Evolutionary conservation across 768 basidiomycete genomes (phyloP).

Genomic region (Tricholoma sp.): DNA sequence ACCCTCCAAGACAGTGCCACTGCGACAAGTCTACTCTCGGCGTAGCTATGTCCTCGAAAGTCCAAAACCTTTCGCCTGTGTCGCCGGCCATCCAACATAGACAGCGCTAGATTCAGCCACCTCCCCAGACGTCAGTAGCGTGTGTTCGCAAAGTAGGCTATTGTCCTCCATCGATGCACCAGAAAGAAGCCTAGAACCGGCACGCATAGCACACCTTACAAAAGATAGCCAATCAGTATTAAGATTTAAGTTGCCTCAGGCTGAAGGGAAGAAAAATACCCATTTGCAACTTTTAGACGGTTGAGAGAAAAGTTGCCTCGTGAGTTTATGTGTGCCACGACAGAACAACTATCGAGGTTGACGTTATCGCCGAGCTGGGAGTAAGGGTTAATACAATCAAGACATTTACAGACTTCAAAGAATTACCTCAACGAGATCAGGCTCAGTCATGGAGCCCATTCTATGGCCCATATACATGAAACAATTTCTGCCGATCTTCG

Average conservation of each 20-base stretch:
- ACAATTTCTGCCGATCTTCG: conserved; percentile 39
- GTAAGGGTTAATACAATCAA: not conserved
- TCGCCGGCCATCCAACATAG: conserved; percentile 43
- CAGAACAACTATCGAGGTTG: conserved; percentile 40
- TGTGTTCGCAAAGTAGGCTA: conserved; percentile 45
- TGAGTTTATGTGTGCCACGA: conserved; percentile 45
- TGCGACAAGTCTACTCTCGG: not conserved
- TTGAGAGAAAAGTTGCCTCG: conserved; percentile 41
- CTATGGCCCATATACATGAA: conserved; percentile 36
- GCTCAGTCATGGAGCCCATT: conserved; percentile 41
- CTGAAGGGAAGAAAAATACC: conserved; percentile 16
- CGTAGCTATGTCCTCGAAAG: not conserved
- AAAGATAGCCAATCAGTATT: not conserved
- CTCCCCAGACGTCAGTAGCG: conserved; percentile 42
- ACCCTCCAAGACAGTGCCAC: no score
- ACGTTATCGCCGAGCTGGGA: conserved; percentile 37
- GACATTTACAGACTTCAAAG: not conserved
- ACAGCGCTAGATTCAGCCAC: conserved; percentile 34
- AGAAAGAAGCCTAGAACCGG: conserved; percentile 41
- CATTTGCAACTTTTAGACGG: conserved; percentile 34
- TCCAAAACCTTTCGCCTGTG: not conserved
- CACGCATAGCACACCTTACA: conserved; percentile 36
- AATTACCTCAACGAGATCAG: conserved; percentile 38
- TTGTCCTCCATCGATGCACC: conserved; percentile 47
- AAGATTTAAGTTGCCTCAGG: not conserved